These are phyloP conservation scores for Candida lessepsii DNA, from an alignment of 805 yeast genomes.

Conservation along the genomic window DNA sequence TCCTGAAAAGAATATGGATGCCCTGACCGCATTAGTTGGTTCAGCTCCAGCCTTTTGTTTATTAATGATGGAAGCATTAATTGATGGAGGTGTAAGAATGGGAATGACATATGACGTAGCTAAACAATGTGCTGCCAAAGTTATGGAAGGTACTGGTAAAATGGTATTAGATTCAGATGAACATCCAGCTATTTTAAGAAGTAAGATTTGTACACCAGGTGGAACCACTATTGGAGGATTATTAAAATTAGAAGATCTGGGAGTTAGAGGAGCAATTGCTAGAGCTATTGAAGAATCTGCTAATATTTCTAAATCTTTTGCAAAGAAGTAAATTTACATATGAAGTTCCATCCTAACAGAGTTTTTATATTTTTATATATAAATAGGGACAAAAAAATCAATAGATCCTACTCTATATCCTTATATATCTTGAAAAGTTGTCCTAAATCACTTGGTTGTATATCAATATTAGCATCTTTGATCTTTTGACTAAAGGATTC, in stretches of 20 bases:
- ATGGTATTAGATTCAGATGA: conserved; percentile 80
- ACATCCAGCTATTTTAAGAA: conserved; percentile 86
- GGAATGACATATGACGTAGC: conserved; percentile 88
- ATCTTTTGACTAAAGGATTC: conserved; percentile 28
- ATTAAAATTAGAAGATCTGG: conserved; percentile 86
- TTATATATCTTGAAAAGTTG: conserved; percentile 7
- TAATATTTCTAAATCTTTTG: conserved; percentile 60
- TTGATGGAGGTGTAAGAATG: conserved; percentile 93
- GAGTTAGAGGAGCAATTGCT: conserved; percentile 83
- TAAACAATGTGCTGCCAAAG: conserved; percentile 85
- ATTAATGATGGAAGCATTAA: conserved; percentile 83
- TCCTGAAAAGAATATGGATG: conserved; percentile 94
- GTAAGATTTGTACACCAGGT: conserved; percentile 93
- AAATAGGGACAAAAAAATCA: no score
- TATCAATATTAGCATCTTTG: conserved; percentile 30
- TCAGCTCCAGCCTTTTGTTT: conserved; percentile 96
- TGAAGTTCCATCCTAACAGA: no score
- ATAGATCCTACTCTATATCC: neutral
- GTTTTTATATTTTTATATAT: no score
- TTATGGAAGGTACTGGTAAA: conserved; percentile 88
- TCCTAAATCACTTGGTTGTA: conserved; percentile 31
- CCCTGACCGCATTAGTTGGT: conserved; percentile 91
- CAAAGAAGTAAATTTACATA: conserved; percentile 29
- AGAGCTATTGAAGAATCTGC: conserved; percentile 92
- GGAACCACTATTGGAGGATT: conserved; percentile 97